A percentile compares a stretch with the other conserved stretches of the same genome.
These are phyloP conservation scores for Dictyostelium firmibasis DNA, from an alignment of 78 protist genomes.

Conservation along the genomic window DNA sequence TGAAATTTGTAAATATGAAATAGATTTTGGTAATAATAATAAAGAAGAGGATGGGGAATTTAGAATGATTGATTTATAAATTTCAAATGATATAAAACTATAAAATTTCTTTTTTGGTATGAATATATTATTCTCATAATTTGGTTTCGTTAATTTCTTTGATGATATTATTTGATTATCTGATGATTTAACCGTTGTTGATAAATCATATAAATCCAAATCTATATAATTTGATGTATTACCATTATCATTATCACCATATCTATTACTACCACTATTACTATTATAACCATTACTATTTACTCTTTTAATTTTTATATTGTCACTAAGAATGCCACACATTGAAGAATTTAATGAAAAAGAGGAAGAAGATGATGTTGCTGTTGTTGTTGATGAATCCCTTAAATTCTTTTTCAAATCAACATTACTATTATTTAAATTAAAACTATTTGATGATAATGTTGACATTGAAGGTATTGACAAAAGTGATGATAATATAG, in stretches of 20 bases:
- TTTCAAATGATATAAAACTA: not conserved
- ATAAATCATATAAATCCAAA: not conserved
- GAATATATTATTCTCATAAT: not conserved
- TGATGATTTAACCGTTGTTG: not conserved
- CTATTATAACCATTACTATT: too few relatives aligned
- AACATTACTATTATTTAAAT: not conserved
- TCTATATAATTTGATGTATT: not conserved
- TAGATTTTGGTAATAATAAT: not conserved
- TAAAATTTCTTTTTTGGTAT: slow-evolving; percentile 5
- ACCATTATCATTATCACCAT: not conserved
- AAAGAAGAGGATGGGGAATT: not conserved
- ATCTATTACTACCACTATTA: not conserved
- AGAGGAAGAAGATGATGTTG: not conserved
- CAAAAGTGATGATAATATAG: not conserved
- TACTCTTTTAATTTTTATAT: not conserved
- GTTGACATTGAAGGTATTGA: not conserved
- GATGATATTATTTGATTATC: not conserved
- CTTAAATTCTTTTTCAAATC: not conserved
- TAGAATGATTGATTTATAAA: not conserved
- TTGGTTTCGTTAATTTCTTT: not conserved
- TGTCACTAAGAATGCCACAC: not conserved
- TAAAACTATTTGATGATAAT: not conserved
- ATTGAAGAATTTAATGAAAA: not conserved
- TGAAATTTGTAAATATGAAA: not conserved
- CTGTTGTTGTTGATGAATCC: not conserved